Conservation (phyloP, 768 basidiomycete genomes). For the Lactarius sanguifluus region DNA sequence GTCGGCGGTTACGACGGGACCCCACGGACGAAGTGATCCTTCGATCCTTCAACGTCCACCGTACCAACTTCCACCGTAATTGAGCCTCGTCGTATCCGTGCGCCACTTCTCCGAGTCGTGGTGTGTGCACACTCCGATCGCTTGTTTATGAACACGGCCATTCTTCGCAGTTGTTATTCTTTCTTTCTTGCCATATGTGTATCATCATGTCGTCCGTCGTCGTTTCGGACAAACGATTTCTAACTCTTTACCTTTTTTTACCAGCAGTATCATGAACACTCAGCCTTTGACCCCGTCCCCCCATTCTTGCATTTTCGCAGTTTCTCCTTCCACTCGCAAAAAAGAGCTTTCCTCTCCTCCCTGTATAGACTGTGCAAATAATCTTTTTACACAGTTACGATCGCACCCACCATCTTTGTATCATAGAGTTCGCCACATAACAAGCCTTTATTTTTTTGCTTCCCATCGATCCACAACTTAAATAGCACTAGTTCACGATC, state of each 20-base stretch:
- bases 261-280: background rate
- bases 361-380: conserved; percentile 11
- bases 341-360: conserved; percentile 4
- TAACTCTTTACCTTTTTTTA: conserved; percentile 14
- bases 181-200: conserved; percentile 11
- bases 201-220: conserved; percentile 10
- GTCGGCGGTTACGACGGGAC: conserved; percentile 20
- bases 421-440: conserved; percentile 7
- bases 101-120: background rate
- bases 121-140: background rate
- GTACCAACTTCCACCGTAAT: background rate
- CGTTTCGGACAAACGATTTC: conserved; percentile 7
- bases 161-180: background rate
- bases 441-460: background rate
- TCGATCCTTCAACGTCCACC: conserved; percentile 11
- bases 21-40: conserved; percentile 24
- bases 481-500: background rate
- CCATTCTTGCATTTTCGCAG: conserved; percentile 13
- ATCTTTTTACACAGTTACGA: conserved; percentile 15
- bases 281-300: background rate
- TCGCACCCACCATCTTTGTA: conserved; percentile 21
- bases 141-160: conserved; percentile 1
- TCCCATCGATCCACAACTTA: background rate
- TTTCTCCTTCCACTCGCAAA: conserved; percentile 3
- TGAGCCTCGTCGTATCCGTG: background rate